phyloP scores from a whole-genome alignment of 805 yeast genomes.

The Starmera dryadoides region DNA sequence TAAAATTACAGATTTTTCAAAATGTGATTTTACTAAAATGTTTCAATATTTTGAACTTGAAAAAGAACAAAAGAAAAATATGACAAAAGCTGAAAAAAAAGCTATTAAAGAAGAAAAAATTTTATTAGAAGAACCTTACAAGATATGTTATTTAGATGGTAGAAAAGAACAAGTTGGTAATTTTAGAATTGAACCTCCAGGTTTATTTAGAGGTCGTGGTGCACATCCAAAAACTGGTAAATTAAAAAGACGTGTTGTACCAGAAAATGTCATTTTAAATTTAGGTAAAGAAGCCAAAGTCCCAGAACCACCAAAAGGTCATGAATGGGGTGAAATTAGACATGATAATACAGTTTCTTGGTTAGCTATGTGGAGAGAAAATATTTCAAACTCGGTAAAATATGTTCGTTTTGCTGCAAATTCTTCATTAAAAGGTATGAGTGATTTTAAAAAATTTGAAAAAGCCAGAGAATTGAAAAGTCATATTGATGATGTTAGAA shows the following conservation, averaged over 20 bases:
- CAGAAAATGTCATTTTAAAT: conserved; percentile 86
- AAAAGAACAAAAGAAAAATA: conserved; percentile 63
- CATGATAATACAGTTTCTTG: conserved; percentile 90
- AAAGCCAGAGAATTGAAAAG: conserved; percentile 80
- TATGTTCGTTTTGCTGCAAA: conserved; percentile 89
- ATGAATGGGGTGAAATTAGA: conserved; percentile 80
- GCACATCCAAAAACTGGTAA: conserved; percentile 96
- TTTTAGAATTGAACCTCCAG: conserved; percentile 94
- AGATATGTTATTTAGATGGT: conserved; percentile 77
- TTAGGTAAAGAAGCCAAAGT: conserved; percentile 63
- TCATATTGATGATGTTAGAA: conserved; percentile 65
- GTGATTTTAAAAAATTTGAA: conserved; percentile 88
- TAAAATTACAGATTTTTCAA: conserved; percentile 46
- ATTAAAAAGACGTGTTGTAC: conserved; percentile 74
- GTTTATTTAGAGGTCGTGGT: conserved; percentile 92
- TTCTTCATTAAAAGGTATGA: conserved; percentile 84
- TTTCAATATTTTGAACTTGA: conserved; percentile 59
- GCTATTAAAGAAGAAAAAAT: conserved; percentile 65
- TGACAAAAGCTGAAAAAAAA: conserved; percentile 73
- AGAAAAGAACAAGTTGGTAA: conserved; percentile 90
- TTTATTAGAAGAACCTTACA: conserved; percentile 69
- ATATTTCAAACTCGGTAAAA: conserved; percentile 74
- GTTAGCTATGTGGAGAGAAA: conserved; percentile 97
- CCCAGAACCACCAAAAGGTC: conserved; percentile 85
- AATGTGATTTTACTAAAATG: conserved; percentile 76